Conservation (phyloP, 2,329 filamentous ascomycete species). For the Penicillium expansum region DNA sequence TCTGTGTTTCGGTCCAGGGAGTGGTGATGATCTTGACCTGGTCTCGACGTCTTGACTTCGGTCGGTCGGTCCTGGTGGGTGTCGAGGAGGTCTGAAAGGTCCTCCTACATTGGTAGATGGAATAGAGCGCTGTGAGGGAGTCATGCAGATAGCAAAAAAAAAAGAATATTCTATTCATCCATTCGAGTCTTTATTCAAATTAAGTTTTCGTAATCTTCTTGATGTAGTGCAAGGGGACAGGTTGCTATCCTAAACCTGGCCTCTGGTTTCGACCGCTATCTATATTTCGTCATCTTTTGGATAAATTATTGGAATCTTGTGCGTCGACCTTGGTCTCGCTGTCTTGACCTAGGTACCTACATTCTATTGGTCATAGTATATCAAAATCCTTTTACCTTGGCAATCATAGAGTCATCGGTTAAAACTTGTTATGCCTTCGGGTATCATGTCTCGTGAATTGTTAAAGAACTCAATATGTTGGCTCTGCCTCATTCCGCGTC, state of each 20-base stretch:
- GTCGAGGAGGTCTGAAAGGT: slow-evolving; percentile 89
- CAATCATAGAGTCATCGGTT: not conserved
- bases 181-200: too few species aligned
- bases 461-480: not conserved
- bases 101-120: slow-evolving; percentile 49
- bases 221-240: too few species aligned
- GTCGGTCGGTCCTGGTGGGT: slow-evolving; percentile 75
- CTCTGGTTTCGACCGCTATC: too few species aligned
- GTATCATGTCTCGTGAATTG: slow-evolving; percentile 11
- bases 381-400: not conserved
- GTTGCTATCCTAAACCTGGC: too few species aligned
- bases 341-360: not conserved
- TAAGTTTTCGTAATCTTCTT: too few species aligned
- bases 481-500: not conserved
- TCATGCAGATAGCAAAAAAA: not conserved
- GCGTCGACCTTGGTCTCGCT: not conserved
- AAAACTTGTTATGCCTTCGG: not conserved
- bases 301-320: too few species aligned
- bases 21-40: slow-evolving; percentile 94
- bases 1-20: slow-evolving; percentile 65
- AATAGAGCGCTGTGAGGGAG: slow-evolving; percentile 39
- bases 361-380: not conserved
- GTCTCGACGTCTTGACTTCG: slow-evolving; percentile 68
- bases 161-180: too few species aligned
- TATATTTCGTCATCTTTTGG: too few species aligned